These are phyloP conservation scores for Xanthoconium separans DNA, from an alignment of 1,284 basidiomycete species.

Conservation along the genomic window DNA sequence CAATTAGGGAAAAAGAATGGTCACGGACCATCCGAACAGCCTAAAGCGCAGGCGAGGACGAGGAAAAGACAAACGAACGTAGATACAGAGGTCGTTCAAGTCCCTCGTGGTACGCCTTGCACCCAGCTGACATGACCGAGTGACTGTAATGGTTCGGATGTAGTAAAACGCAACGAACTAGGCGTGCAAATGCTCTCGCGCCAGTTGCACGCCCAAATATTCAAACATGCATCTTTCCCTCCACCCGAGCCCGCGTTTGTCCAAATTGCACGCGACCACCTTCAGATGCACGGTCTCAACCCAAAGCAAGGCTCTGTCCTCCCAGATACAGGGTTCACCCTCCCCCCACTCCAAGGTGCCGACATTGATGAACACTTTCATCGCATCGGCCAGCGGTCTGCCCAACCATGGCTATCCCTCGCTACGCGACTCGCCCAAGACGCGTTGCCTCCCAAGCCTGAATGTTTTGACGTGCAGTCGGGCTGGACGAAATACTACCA, in stretches of 20 bases:
- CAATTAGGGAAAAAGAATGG: slow-evolving; percentile 2
- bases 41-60: neutral
- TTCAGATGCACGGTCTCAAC: slow-evolving; percentile 77
- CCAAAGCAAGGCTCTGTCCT: slow-evolving; percentile 79
- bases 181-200: slow-evolving; percentile 92
- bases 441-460: slow-evolving; percentile 63
- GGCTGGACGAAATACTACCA: slow-evolving; percentile 92
- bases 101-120: slow-evolving; percentile 7
- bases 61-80: neutral
- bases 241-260: slow-evolving; percentile 62
- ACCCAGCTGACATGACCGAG: neutral
- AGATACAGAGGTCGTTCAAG: neutral
- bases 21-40: neutral
- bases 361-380: slow-evolving; percentile 91
- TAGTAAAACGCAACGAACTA: slow-evolving; percentile 78
- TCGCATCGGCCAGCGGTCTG: slow-evolving; percentile 67
- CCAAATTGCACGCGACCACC: slow-evolving; percentile 78
- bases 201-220: slow-evolving; percentile 80
- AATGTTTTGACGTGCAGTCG: slow-evolving; percentile 72
- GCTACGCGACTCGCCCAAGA: slow-evolving; percentile 62
- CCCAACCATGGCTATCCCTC: slow-evolving; percentile 82
- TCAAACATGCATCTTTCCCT: slow-evolving; percentile 70
- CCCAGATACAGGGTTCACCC: slow-evolving; percentile 74
- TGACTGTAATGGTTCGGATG: neutral
- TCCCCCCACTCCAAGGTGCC: slow-evolving; percentile 82